A percentile compares a stretch with the other conserved stretches of the same genome.
phyloP scores from a whole-genome alignment of 2,329 filamentous ascomycete genomes.

The Beauveria rudraprayagi region DNA sequence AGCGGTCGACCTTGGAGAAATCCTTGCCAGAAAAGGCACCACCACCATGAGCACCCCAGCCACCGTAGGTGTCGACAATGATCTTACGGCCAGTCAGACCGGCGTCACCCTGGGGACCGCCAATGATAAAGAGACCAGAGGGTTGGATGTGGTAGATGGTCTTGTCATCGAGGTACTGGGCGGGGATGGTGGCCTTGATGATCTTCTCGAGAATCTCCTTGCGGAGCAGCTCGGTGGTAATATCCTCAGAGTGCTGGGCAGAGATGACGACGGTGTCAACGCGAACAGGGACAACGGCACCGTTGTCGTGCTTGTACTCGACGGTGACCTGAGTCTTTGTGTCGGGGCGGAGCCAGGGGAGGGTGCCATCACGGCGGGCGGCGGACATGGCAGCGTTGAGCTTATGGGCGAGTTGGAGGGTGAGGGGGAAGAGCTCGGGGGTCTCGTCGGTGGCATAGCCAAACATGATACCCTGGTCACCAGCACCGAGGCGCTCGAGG shows the following conservation, averaged over 20 bases:
- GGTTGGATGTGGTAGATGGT: slow-evolving; percentile 99
- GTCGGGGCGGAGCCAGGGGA: slow-evolving; percentile 94
- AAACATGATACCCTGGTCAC: slow-evolving; percentile 99
- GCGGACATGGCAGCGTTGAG: slow-evolving; percentile 92
- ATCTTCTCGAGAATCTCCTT: slow-evolving; percentile 97
- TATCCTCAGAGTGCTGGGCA: slow-evolving; percentile 83
- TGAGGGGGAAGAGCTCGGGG: slow-evolving; percentile 91
- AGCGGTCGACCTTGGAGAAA: slow-evolving; percentile 99
- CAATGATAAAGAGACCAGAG: slow-evolving; percentile 97
- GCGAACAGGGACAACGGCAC: slow-evolving; percentile 83
- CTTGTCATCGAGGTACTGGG: slow-evolving; percentile 82
- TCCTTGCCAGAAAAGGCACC: slow-evolving; percentile 99
- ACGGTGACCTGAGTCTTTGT: slow-evolving; percentile 99
- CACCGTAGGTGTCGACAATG: slow-evolving; percentile 98
- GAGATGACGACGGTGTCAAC: slow-evolving; percentile 97
- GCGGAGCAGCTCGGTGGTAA: slow-evolving; percentile 85
- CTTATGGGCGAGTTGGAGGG: slow-evolving; percentile 89
- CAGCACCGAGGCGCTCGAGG: slow-evolving; percentile 93
- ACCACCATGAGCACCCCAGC: slow-evolving; percentile 99
- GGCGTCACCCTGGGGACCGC: slow-evolving; percentile 97
- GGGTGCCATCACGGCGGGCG: slow-evolving; percentile 76
- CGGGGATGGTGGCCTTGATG: slow-evolving; percentile 88
- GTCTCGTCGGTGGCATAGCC: slow-evolving; percentile 99
- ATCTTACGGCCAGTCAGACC: slow-evolving; percentile 99
- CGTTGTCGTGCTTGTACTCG: slow-evolving; percentile 95